Percentiles rank a stretch among this genome's conserved stretches.
phyloP scores from a whole-genome alignment of 768 basidiomycete species.

The Sarcodon sp. region DNA sequence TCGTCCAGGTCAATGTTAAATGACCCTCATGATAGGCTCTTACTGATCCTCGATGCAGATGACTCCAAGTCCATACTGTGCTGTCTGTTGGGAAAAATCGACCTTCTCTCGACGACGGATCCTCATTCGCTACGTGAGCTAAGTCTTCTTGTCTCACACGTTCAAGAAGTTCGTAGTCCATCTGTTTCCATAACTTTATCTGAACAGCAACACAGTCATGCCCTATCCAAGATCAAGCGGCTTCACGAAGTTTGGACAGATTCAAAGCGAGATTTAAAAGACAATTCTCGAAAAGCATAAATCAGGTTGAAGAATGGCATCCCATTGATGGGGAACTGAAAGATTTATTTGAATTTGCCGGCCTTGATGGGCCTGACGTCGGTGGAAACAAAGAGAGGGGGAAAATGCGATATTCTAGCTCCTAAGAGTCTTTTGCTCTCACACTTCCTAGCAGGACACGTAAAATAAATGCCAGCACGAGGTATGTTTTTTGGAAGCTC shows the following conservation, averaged over 20 bases:
- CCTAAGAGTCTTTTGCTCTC: too few relatives aligned
- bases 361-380: too few relatives aligned
- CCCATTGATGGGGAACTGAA: too few relatives aligned
- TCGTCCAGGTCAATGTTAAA: slow-evolving; percentile 24
- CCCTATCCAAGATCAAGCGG: slow-evolving; percentile 39
- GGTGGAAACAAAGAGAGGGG: too few relatives aligned
- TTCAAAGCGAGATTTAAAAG: slow-evolving; percentile 35
- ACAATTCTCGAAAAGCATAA: slow-evolving; percentile 28
- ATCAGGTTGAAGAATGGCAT: slow-evolving; percentile 16
- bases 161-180: slow-evolving; percentile 28
- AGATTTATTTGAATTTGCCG: too few relatives aligned
- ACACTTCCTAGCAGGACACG: too few relatives aligned
- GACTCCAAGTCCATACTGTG: slow-evolving; percentile 52
- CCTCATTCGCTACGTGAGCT: slow-evolving; percentile 29
- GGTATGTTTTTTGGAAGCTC: too few relatives aligned
- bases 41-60: slow-evolving; percentile 21
- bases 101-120: slow-evolving; percentile 28
- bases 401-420: too few relatives aligned
- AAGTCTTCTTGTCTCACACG: slow-evolving; percentile 32
- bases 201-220: slow-evolving; percentile 6
- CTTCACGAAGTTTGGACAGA: slow-evolving; percentile 40
- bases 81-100: slow-evolving; percentile 49
- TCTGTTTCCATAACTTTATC: slow-evolving; percentile 1
- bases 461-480: too few relatives aligned
- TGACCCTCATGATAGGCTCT: background rate